Percentiles rank a stretch among this genome's conserved stretches.
Evolutionary conservation across 1,139 yeast species (phyloP).

Genomic region (Yamadazyma membranifaciens): DNA sequence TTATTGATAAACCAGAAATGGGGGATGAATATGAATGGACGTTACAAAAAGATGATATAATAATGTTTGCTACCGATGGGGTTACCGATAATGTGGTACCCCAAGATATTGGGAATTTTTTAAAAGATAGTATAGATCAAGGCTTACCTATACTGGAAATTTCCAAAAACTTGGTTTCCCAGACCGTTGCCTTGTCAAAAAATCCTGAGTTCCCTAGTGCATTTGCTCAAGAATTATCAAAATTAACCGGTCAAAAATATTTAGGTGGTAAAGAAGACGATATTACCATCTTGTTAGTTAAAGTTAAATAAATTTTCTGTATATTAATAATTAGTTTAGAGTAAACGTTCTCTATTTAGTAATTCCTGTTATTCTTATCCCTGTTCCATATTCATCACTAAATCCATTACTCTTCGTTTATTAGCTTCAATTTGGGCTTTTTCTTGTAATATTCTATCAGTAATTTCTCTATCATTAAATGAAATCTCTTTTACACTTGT

Average conservation of each 20-base stretch:
- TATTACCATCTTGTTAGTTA: conserved; percentile 75
- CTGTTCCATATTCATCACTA: conserved; percentile 39
- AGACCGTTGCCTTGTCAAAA: conserved; percentile 68
- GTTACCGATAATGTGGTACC: conserved; percentile 81
- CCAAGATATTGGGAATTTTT: conserved; percentile 65
- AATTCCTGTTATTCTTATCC: background rate
- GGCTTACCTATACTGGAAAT: conserved; percentile 27
- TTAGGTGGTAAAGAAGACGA: conserved; percentile 96
- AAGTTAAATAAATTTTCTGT: conserved; percentile 34
- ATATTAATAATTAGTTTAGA: background rate
- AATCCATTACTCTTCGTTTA: conserved; percentile 40
- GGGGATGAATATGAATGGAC: conserved; percentile 51
- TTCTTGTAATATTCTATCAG: conserved; percentile 34
- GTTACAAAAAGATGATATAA: conserved; percentile 65
- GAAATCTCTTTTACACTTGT: conserved; percentile 41
- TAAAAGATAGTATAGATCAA: conserved; percentile 42
- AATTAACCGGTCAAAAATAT: conserved; percentile 66
- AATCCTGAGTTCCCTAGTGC: conserved; percentile 80
- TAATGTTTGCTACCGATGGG: conserved; percentile 91
- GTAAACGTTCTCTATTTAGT: background rate
- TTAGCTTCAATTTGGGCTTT: conserved; percentile 34
- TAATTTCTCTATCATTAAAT: conserved; percentile 47
- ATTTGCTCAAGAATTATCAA: conserved; percentile 77
- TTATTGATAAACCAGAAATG: conserved; percentile 54
- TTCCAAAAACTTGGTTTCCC: conserved; percentile 59